Percentiles rank a stretch among this genome's conserved stretches.
Evolutionary conservation across 495 filamentous ascomycete species (phyloP).

Genomic region (Penicillium ucsense): DNA sequence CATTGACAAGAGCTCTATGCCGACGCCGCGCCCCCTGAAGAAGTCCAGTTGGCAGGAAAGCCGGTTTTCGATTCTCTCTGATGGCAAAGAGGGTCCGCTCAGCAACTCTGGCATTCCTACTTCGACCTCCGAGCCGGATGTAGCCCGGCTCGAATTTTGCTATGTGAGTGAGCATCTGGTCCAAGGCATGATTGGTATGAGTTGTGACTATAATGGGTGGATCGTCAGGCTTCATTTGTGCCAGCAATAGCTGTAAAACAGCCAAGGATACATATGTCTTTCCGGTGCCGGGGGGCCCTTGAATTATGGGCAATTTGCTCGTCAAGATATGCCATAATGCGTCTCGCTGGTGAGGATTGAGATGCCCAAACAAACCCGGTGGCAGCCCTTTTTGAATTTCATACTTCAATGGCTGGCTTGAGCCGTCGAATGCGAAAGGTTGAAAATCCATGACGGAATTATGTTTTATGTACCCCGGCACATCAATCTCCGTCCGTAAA

Average conservation of each 20-base stretch:
- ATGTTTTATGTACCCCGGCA: conserved; percentile 40
- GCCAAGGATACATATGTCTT: conserved; percentile 72
- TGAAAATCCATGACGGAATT: conserved; percentile 40
- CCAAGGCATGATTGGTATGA: conserved; percentile 90
- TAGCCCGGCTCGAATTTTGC: conserved; percentile 55
- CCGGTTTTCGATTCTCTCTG: conserved; percentile 12
- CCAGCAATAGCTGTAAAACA: conserved; percentile 58
- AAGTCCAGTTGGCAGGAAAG: conserved; percentile 15
- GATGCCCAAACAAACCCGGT: conserved; percentile 28
- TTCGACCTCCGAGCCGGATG: conserved; percentile 70
- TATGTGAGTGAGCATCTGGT: conserved; percentile 68
- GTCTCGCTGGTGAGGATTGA: conserved; percentile 61
- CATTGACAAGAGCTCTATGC: conserved; percentile 12
- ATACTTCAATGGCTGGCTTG: conserved; percentile 17
- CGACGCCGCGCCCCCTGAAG: conserved; percentile 20
- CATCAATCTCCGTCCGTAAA: conserved; percentile 33
- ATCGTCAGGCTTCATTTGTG: conserved; percentile 47
- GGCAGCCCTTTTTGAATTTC: conserved; percentile 46
- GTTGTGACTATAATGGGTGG: conserved; percentile 71
- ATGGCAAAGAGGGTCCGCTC: conserved; percentile 59
- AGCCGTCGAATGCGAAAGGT: conserved; percentile 12
- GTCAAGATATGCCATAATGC: conserved; percentile 64
- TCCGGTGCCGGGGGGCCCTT: conserved; percentile 88
- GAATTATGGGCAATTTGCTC: conserved; percentile 66
- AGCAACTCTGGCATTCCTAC: conserved; percentile 54